Evolutionary conservation across 768 basidiomycete species (phyloP), one percentile per base, ranked within the genome.

Genomic region (Pholiota microspora): DNA sequence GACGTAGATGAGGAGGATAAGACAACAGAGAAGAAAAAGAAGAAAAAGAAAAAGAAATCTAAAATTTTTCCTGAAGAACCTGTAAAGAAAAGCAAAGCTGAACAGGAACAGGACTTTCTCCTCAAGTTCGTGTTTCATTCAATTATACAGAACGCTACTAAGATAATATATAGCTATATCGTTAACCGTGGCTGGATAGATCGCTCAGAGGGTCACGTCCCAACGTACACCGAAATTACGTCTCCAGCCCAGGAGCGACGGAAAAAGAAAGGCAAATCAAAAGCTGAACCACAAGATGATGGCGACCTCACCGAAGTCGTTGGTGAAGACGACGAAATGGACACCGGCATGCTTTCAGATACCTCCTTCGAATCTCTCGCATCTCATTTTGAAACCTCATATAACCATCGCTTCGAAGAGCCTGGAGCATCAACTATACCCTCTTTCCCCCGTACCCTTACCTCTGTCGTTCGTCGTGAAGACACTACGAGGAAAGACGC

Each of bases 151-250:
- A 24, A 24, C 29, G 2, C 34, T 40, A 40, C 53, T 48, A 16
- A 53, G 23, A 25, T 29, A 27, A 51, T 42, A 9, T 49, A 0
- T 63, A 98, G 95, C 69, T 99, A 97, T 69, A 97, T 99, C 59
- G 77, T 98, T 18, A 95, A 96, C 68, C 92, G 97, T 25, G 97
- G 96, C 1, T 99, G 97, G 97, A 85, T 99, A 45, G 97, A 98
- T 69, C 83, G 80, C 46, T 77, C 86, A 1, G 73, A 80, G 18
- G 77, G 81, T 12, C 86, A 84, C 52, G 74, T 94, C 2, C 96
- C 95, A 1, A 95, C 94, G 0, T 94, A 95, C 67, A 71, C 81
- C 32, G 94, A 98, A 68, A 76, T 97, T 21, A 86, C 88, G 1
- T 71, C 75, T 4, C 35, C 46, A 24, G 28, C 55, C 5, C 40